These are phyloP conservation scores for Gymnopus androsaceus DNA, from an alignment of 1,284 basidiomycete genomes.

Conservation along the genomic window DNA sequence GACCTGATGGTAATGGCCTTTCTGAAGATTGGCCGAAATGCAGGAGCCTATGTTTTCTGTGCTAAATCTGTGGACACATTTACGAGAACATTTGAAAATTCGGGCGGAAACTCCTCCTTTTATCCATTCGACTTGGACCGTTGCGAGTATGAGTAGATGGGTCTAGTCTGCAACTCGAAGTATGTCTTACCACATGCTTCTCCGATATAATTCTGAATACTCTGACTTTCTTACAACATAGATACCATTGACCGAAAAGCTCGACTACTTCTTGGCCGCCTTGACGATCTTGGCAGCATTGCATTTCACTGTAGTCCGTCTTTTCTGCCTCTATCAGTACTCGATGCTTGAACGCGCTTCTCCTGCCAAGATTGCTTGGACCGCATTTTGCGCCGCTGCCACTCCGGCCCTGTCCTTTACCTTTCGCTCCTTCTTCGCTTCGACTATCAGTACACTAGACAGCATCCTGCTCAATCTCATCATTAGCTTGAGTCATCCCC, in stretches of 20 bases:
- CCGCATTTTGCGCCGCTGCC: constrained; percentile 46
- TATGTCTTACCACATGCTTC: constrained; percentile 33
- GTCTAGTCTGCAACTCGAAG: constrained; percentile 88
- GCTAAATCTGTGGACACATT: constrained; percentile 79
- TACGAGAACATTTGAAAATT: constrained; percentile 55
- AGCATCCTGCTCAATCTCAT: constrained; percentile 88
- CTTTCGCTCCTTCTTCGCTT: constrained; percentile 78
- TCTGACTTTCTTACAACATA: constrained; percentile 49
- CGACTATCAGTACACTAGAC: constrained; percentile 94
- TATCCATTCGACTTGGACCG: constrained; percentile 75
- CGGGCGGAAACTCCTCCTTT: constrained; percentile 45
- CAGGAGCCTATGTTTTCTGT: constrained; percentile 95
- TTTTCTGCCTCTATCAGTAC: constrained; percentile 72
- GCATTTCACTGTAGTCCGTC: constrained; percentile 74
- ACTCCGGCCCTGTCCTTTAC: constrained; percentile 75
- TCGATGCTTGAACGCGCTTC: constrained; percentile 32
- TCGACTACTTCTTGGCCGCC: constrained; percentile 96
- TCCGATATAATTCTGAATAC: background rate
- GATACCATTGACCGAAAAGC: constrained; percentile 79
- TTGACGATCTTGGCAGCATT: constrained; percentile 77
- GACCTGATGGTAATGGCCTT: constrained; percentile 97
- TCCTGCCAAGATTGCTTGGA: constrained; percentile 38
- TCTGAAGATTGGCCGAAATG: constrained; percentile 81
- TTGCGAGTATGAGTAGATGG: constrained; percentile 89
- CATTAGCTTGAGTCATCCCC: constrained; percentile 76